Evolutionary conservation across 306 rosid species (phyloP).

Genomic region (Erythrophleum fordii): DNA sequence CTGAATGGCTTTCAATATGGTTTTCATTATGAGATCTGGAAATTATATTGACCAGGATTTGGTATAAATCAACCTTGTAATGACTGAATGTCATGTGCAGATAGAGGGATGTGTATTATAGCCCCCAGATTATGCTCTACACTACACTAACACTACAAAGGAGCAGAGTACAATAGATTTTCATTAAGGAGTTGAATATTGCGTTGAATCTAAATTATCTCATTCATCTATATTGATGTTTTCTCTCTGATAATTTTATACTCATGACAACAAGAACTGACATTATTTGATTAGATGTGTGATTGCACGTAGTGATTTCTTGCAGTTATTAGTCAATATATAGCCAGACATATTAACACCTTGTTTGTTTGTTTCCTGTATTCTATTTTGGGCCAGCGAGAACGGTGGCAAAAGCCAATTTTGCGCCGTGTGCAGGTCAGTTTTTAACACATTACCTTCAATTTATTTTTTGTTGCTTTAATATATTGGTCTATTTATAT

Average conservation of each 20-base stretch:
- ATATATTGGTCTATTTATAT: neutral
- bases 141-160: conserved; percentile 9
- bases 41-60: conserved; percentile 17
- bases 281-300: neutral
- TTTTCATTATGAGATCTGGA: conserved; percentile 33
- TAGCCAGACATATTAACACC: conserved; percentile 10
- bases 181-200: conserved; percentile 24
- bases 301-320: neutral
- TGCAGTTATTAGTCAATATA: conserved; percentile 19
- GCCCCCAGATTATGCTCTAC: conserved; percentile 8
- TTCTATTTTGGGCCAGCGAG: conserved; percentile 43
- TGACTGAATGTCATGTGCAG: conserved; percentile 23
- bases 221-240: conserved; percentile 24
- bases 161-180: conserved; percentile 15
- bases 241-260: conserved; percentile 17
- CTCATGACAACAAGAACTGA: neutral
- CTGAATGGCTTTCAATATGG: conserved; percentile 31
- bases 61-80: conserved; percentile 21
- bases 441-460: conserved; percentile 16
- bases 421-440: conserved; percentile 57
- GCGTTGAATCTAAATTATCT: conserved; percentile 24
- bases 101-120: conserved; percentile 10
- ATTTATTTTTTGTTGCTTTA: neutral
- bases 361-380: neutral
- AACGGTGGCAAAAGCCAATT: conserved; percentile 53